phyloP scores from a whole-genome alignment of 2,329 filamentous ascomycete genomes.

The Pezicula carpinea region DNA sequence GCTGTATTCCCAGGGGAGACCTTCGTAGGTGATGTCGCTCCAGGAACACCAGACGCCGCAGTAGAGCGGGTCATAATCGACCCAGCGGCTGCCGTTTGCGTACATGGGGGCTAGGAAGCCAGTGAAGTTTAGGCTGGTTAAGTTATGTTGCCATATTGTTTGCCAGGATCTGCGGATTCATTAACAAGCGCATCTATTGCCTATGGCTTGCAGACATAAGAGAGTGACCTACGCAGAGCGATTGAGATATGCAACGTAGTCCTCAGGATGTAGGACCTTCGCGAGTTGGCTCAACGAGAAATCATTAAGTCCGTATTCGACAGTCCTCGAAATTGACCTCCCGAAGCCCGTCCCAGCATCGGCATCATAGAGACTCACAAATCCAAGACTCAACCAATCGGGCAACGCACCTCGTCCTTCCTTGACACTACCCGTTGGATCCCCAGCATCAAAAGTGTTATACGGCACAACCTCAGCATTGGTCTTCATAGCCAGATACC shows the following conservation, averaged over 20 bases:
- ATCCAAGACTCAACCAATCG: slow-evolving; percentile 60
- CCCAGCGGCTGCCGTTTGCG: slow-evolving; percentile 41
- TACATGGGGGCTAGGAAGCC: slow-evolving; percentile 54
- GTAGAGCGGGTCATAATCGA: slow-evolving; percentile 41
- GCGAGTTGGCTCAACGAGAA: slow-evolving; percentile 62
- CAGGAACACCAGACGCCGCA: slow-evolving; percentile 51
- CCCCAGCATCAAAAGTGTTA: slow-evolving; percentile 48
- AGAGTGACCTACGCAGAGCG: slow-evolving; percentile 33
- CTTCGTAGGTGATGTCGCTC: slow-evolving; percentile 48
- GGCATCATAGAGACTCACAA: slow-evolving; percentile 53
- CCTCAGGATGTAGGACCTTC: slow-evolving; percentile 38
- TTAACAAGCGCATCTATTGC: background rate
- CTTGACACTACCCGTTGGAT: slow-evolving; percentile 53
- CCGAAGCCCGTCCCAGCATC: slow-evolving; percentile 17
- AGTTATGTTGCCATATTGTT: slow-evolving; percentile 51
- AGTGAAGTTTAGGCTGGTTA: slow-evolving; percentile 40
- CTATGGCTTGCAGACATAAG: background rate
- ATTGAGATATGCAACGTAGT: slow-evolving; percentile 41
- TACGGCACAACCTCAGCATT: slow-evolving; percentile 58
- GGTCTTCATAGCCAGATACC: slow-evolving; percentile 57
- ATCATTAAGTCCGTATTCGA: slow-evolving; percentile 66
- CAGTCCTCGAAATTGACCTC: slow-evolving; percentile 57
- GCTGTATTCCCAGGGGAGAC: slow-evolving; percentile 46
- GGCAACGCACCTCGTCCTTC: slow-evolving; percentile 63
- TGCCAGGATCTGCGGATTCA: slow-evolving; percentile 44